Base-by-base conservation (phyloP, 2,329 filamentous ascomycete genomes). In the Beauveria varroae region DNA sequence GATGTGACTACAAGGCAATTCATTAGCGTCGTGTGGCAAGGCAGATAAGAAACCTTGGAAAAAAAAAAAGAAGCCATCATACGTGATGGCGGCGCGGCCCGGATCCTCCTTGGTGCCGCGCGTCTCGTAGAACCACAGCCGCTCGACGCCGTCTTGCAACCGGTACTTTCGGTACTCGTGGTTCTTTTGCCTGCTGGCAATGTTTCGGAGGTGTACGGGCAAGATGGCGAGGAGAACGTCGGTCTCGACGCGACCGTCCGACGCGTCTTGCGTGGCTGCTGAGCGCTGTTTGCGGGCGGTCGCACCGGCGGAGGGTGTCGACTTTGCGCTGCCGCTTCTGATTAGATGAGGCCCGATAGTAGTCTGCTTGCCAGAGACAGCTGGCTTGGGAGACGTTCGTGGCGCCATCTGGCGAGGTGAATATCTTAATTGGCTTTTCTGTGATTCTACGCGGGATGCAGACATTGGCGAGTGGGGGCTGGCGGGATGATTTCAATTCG, bases 111-210 rank as follows among this genome's bases (percentile, higher is more conserved):
- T 34, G 2, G 57, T 59, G 9, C 52, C 56, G 0, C 47, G 34
- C 1, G 66, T 69, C 49, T 70, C 67, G 57, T 70, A 71, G 1
- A 71, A 57, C 69, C 68, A 71, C 2, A 72, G 61, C 1, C 68
- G 64, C 14, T 57, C 22, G 5, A 70, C 64, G 9, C 64, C 60
- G 10, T 69, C 57, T 18, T 62, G 63, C 1, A 69, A 61, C 4
- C 67, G 55, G 34, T 71, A 70, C 9, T 66, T 70, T 41, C 69
- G 65, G 47, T 68, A 69, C 43, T 69, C 70, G 0, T 71, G 64
- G 28, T 66, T 71, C 62, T 71, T 71, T 1, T 66, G 24, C n/a
- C 60, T 51, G 18, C 41, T 59, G 28, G 57, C 55, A 50, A 70
- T 69, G 20, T 69, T 68, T 50, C 44, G 57, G 0, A 68, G 30